Percentiles rank a stretch among this genome's conserved stretches.
phyloP scores from a whole-genome alignment of 1,284 basidiomycete genomes.

The Ceratobasidium sp. region DNA sequence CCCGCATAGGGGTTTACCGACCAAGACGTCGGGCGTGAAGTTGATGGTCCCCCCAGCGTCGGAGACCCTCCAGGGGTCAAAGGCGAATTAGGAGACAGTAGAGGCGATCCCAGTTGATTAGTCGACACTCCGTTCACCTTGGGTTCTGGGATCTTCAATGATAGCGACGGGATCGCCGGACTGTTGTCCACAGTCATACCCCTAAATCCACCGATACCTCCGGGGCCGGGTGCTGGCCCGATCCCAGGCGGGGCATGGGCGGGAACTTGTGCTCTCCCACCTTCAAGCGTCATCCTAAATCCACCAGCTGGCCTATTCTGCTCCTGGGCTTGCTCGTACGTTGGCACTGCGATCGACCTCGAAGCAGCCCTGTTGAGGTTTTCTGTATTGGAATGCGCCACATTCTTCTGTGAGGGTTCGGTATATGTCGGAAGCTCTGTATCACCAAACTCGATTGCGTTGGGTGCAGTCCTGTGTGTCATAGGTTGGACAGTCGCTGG shows the following conservation, averaged over 20 bases:
- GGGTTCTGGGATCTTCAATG: background rate
- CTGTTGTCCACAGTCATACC: background rate
- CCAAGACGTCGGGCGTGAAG: slow-evolving; percentile 5
- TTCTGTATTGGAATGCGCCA: background rate
- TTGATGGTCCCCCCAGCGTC: background rate
- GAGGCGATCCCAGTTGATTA: background rate
- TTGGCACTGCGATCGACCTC: slow-evolving; percentile 17
- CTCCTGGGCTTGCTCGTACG: slow-evolving; percentile 25
- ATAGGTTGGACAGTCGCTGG: slow-evolving; percentile 12
- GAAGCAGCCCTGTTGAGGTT: background rate
- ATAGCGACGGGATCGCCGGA: background rate
- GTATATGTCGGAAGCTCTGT: slow-evolving; percentile 22
- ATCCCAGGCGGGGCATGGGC: slow-evolving; percentile 5
- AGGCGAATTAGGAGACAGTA: background rate
- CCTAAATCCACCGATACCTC: slow-evolving; percentile 26
- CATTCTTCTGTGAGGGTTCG: background rate
- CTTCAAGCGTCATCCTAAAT: slow-evolving; percentile 9
- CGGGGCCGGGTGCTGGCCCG: slow-evolving; percentile 12
- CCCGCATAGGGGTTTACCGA: slow-evolving; percentile 31
- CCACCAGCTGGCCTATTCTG: slow-evolving; percentile 10
- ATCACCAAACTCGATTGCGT: slow-evolving; percentile 26
- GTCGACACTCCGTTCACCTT: background rate
- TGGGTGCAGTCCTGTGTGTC: background rate
- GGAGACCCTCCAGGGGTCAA: slow-evolving; percentile 6
- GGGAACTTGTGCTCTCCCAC: background rate